Evolutionary conservation across 805 yeast genomes (phyloP).

Genomic region (Helenozyma baotianmanensis): DNA sequence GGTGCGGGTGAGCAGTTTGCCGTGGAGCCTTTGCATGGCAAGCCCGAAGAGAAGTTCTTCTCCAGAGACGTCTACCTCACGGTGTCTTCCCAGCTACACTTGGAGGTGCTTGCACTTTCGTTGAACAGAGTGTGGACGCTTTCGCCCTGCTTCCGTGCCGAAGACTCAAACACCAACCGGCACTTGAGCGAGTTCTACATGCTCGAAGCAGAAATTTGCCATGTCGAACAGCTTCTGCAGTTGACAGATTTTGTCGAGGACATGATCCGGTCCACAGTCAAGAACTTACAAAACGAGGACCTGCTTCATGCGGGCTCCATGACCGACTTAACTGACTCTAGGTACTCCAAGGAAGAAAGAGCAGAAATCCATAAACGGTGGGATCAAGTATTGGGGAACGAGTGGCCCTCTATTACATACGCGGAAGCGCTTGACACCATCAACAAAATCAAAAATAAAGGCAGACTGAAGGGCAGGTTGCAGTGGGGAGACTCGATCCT

Average conservation of each 20-base stretch:
- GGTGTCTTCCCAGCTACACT: conserved; percentile 88
- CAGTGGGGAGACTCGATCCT: conserved; percentile 71
- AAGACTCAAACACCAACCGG: conserved; percentile 77
- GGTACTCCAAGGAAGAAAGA: conserved; percentile 35
- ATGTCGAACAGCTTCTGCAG: conserved; percentile 52
- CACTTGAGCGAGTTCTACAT: conserved; percentile 97
- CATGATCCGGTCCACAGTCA: conserved; percentile 54
- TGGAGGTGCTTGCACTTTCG: conserved; percentile 75
- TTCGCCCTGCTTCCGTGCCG: conserved; percentile 93
- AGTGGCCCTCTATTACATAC: conserved; percentile 74
- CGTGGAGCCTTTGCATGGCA: conserved; percentile 38
- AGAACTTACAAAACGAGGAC: background rate
- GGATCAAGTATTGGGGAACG: conserved; percentile 43
- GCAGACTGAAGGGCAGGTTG: conserved; percentile 27
- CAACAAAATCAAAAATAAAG: conserved; percentile 37
- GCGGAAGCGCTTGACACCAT: conserved; percentile 61
- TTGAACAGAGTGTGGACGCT: conserved; percentile 81
- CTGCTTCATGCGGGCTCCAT: conserved; percentile 2
- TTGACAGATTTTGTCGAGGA: conserved; percentile 63
- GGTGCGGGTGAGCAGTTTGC: conserved; percentile 93
- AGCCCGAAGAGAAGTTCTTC: conserved; percentile 44
- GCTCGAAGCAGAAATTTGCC: conserved; percentile 88
- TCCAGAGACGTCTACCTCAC: conserved; percentile 69
- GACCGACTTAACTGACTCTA: conserved; percentile 31
- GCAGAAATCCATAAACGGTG: conserved; percentile 49